Percentiles rank a stretch among this genome's conserved stretches.
phyloP scores from a whole-genome alignment of 306 rosid species.

The Fagus sylvatica region DNA sequence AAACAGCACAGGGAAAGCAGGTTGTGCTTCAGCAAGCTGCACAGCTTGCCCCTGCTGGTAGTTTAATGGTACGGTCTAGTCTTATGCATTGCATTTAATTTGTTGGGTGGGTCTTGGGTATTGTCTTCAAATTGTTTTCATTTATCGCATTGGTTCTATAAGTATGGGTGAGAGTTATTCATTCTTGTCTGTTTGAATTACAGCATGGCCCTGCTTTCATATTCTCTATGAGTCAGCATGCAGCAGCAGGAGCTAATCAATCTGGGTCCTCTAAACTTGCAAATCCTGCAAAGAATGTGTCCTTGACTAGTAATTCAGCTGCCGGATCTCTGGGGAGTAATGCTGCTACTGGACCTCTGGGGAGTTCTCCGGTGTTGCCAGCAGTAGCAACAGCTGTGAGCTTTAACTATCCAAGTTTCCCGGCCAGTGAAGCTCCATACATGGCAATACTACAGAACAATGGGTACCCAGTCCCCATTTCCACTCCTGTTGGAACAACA shows the following conservation, averaged over 20 bases:
- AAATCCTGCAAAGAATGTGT: constrained; percentile 30
- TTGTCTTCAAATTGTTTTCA: background rate
- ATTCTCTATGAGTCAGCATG: constrained; percentile 45
- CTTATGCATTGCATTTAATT: constrained; percentile 20
- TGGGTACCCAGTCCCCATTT: constrained; percentile 54
- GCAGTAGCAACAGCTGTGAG: constrained; percentile 38
- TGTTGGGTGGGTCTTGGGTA: background rate
- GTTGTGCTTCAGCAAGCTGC: constrained; percentile 40
- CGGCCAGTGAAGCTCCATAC: constrained; percentile 49
- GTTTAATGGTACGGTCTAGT: constrained; percentile 50
- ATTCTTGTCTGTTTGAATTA: constrained; percentile 33
- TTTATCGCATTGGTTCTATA: background rate
- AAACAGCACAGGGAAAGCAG: constrained; percentile 46
- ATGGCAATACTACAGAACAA: constrained; percentile 52
- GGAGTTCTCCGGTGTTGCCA: constrained; percentile 49
- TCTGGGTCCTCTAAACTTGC: constrained; percentile 36
- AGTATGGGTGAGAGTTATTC: background rate
- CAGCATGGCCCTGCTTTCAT: constrained; percentile 50
- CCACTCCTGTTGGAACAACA: constrained; percentile 51
- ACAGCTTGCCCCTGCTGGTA: constrained; percentile 30
- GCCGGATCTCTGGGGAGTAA: constrained; percentile 33
- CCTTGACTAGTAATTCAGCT: constrained; percentile 37
- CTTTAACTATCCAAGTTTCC: constrained; percentile 43
- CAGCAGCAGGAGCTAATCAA: constrained; percentile 36
- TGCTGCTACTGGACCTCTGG: constrained; percentile 33